Evolutionary conservation across 2,329 filamentous ascomycete species (phyloP), one percentile per base, ranked within the genome.

Genomic region (Arthrobotrys pseudoclavata): DNA sequence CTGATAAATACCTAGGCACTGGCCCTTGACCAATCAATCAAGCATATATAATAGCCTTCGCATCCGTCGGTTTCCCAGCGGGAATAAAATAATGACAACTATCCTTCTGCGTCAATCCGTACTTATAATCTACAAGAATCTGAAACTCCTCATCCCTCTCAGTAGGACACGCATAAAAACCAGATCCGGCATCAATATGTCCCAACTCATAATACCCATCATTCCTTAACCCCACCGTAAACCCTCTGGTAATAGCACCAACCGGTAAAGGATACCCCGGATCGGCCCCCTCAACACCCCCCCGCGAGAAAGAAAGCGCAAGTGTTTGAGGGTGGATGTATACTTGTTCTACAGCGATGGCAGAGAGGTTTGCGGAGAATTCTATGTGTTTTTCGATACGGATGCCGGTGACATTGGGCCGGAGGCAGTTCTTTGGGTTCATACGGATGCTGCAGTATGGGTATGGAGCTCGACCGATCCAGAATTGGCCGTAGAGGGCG

Each of bases 71-170:
- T 10, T 60, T 60, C 55, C 55, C 55, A 15, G 55, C 55, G 4
- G 55, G 55, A 42, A 60, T 60, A 42, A 60, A 60, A n/a, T 60
- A 60, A 42, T 60, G 55, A 60, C 55, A 60, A 26, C 55, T 42
- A 42, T 60, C 55, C 55, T 60, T 60, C 31, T 42, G 4, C 12
- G 24, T 29, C 34, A 60, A 42, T n/a, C 55, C 55, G 6, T 60
- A 60, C 20, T 60, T 60, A 18, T 60, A 60, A 26, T 60, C 55
- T 20, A 60, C 55, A 42, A 60, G 42, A 5, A 60, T 60, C 55
- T 60, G 55, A 26, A 60, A 60, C 22, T 60, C 55, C 12, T 5
- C 34, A 26, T 18, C 10, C 3, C 34, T 60, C 20, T 60, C 34
- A 1, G 34, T n/a, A 10, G 55, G 55, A 15, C 55, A 60, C 1